Conservation (phyloP, 139 green algal species). For the Picochlorum sp. region DNA sequence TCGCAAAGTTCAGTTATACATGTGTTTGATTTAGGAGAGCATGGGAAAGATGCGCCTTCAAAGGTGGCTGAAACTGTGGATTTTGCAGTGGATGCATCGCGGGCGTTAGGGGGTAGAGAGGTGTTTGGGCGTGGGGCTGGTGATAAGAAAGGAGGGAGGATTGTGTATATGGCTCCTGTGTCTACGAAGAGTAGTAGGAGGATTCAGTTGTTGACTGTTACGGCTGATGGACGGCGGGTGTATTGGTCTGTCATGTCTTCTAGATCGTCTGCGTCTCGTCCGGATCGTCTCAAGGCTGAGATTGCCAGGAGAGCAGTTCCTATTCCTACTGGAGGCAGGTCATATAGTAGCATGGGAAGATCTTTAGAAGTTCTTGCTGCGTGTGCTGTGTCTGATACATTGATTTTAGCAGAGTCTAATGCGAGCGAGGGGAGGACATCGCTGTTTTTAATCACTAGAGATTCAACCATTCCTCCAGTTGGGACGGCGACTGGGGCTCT, state of each 20-base stretch:
- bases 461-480: slow-evolving; percentile 46
- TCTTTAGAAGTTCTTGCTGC: slow-evolving; percentile 55
- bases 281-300: slow-evolving; percentile 42
- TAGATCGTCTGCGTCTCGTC: slow-evolving; percentile 11
- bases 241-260: slow-evolving; percentile 48
- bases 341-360: slow-evolving; percentile 7
- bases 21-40: slow-evolving; percentile 79
- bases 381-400: slow-evolving; percentile 41
- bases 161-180: slow-evolving; percentile 71
- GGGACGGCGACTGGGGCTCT: slow-evolving; percentile 36
- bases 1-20: slow-evolving; percentile 49
- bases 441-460: slow-evolving; percentile 25
- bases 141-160: slow-evolving; percentile 41
- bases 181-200: slow-evolving; percentile 17
- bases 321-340: not conserved
- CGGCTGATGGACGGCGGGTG: slow-evolving; percentile 70
- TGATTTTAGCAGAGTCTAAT: slow-evolving; percentile 59
- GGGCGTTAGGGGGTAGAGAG: slow-evolving; percentile 28
- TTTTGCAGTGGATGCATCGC: slow-evolving; percentile 35
- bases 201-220: slow-evolving; percentile 78
- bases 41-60: slow-evolving; percentile 35
- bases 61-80: slow-evolving; percentile 62
- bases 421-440: slow-evolving; percentile 16
- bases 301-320: slow-evolving; percentile 46
- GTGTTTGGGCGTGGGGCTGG: slow-evolving; percentile 49